These are phyloP conservation scores for Candida vaughaniae DNA, from an alignment of 805 yeast genomes.

Conservation along the genomic window DNA sequence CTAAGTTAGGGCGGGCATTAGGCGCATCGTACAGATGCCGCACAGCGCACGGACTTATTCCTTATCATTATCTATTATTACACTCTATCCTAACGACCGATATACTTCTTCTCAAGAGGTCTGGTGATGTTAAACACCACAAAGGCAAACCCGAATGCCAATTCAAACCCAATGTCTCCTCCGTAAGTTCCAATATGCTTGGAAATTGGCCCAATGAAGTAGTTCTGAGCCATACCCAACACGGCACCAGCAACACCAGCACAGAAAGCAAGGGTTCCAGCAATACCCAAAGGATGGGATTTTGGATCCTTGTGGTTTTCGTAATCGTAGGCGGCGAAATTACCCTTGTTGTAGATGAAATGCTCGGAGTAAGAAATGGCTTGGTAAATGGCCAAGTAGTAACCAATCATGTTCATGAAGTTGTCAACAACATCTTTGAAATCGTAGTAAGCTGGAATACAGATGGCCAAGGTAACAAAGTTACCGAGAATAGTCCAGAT, in stretches of 20 bases:
- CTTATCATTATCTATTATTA: neutral
- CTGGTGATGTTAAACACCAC: constrained; percentile 57
- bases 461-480: constrained; percentile 74
- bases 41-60: too few relatives aligned
- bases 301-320: constrained; percentile 57
- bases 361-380: constrained; percentile 80
- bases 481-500: constrained; percentile 80
- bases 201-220: constrained; percentile 77
- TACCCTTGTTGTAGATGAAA: constrained; percentile 69
- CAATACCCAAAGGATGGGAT: constrained; percentile 70
- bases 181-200: constrained; percentile 60
- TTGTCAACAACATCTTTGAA: constrained; percentile 73
- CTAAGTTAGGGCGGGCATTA: too few relatives aligned
- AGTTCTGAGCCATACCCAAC: constrained; percentile 82
- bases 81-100: constrained; percentile 38
- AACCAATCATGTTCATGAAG: constrained; percentile 90
- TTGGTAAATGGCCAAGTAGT: constrained; percentile 85
- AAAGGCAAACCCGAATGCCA: constrained; percentile 66
- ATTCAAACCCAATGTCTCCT: constrained; percentile 87
- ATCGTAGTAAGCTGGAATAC: constrained; percentile 82
- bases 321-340: constrained; percentile 58
- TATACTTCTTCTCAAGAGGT: constrained; percentile 64
- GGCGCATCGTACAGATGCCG: too few relatives aligned
- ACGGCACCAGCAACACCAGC: constrained; percentile 86
- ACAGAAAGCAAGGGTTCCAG: constrained; percentile 76